Base-by-base conservation (phyloP, 108 stramenopile genomes). In the Pseudonitzschia pungens region DNA sequence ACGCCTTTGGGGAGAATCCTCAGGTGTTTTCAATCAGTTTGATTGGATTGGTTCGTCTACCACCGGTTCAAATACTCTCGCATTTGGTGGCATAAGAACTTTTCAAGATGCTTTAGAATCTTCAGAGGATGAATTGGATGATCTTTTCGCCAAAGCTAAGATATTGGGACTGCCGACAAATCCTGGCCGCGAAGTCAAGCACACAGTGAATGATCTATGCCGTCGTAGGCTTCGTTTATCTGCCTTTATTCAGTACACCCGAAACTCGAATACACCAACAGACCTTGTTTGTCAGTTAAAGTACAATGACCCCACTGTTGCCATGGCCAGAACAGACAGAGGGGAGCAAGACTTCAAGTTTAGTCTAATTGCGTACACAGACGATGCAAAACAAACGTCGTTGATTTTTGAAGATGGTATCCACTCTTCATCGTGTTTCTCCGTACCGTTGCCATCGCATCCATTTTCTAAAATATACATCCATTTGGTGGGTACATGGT, bases 11-110 rank as follows among this genome's bases (percentile, higher is more conserved):
- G 78, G 82, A 24, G 81, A 72, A 18, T 68, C 76, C 11, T 85
- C 86, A 55, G 91, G 91, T n/a, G 85, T 91, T 15, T 65, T 95
- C 70, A 87, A 90, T 51, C 94, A 95, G 69, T 75, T 96, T 33
- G 71, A 68, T 45, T 87, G 89, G 36, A 81, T 96, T 14, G 89
- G 82, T 33, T 33, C 32, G 4, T 62, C 60, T n/a, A 69, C 71
- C 0, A 81, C 41, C 11, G 64, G 77, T 21, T 72, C 82, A 14
- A 75, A 62, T 11, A 78, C 80, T 48, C 77, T 96, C 4, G 65
- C 63, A 70, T 59, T 65, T 11, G 80, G 70, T 43, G 82, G 86
- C 12, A 94, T 96, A 36, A 51, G 52, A 1, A 75, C 85, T 11
- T 96, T 96, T 72, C 69, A 70, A 50, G 89, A 94, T 79, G 93